phyloP scores from a whole-genome alignment of 805 yeast genomes.

The Wickerhamiella occidentalis region DNA sequence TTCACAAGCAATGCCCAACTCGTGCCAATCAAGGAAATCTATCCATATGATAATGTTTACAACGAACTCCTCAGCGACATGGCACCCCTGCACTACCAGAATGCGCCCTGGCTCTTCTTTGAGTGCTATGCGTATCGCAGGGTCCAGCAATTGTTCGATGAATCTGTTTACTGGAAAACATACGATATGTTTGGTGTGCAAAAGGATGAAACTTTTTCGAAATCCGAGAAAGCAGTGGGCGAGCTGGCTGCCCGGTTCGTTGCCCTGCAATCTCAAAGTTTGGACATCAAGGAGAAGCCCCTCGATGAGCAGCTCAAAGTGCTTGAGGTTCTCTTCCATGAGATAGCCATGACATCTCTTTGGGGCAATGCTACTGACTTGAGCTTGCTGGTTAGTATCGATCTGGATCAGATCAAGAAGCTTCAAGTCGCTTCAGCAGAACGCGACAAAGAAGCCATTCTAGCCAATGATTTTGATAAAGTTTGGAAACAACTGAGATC shows the following conservation, averaged over 20 bases:
- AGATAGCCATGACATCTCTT: conserved; percentile 72
- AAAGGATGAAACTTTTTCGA: conserved; percentile 62
- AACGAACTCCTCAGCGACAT: conserved; percentile 40
- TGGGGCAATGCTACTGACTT: conserved; percentile 99
- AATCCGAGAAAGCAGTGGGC: conserved; percentile 63
- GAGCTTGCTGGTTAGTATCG: conserved; percentile 62
- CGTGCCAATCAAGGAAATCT: conserved; percentile 33
- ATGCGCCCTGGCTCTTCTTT: conserved; percentile 81
- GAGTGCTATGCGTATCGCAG: conserved; percentile 76
- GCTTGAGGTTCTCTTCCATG: conserved; percentile 53
- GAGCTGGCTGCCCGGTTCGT: conserved; percentile 63
- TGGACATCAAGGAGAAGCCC: conserved; percentile 1
- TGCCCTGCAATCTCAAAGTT: conserved; percentile 28
- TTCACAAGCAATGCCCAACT: conserved; percentile 30
- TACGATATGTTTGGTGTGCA: conserved; percentile 65
- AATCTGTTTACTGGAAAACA: conserved; percentile 33
- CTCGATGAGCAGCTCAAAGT: conserved; percentile 26
- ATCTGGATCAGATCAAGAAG: conserved; percentile 73
- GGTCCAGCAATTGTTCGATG: conserved; percentile 24
- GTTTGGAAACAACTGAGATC: conserved; percentile 43
- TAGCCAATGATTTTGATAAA: conserved; percentile 57
- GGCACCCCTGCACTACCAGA: conserved; percentile 48
- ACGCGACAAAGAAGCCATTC: conserved; percentile 64
- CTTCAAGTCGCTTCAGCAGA: conserved; percentile 77
- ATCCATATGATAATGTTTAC: conserved; percentile 38